Evolutionary conservation across 73 alveolate species (phyloP), one percentile per base, ranked within the genome.

Genomic region (Urostyla sp.): DNA sequence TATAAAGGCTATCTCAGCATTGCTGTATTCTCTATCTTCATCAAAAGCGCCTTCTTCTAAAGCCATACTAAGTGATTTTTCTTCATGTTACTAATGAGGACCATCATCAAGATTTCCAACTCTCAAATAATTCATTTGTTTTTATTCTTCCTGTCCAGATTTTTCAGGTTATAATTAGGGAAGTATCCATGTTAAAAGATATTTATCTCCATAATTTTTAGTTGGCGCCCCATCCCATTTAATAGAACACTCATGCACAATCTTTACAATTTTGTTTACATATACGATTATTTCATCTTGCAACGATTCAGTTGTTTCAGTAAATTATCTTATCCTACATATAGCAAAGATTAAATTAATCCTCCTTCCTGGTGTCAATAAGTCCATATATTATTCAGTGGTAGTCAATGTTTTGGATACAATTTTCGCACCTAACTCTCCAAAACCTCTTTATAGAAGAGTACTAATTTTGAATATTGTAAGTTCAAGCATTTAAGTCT

Each of bases 271-370:
- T 59, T 90, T 90, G 49, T 90, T 90, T 24, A 90, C 90, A 61
- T 85, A 90, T 15, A 90, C 96, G 35, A 90, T 72, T 0, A 90
- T 89, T 51, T 90, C 96, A 44, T 90, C 96, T 56, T 76, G 67
- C 7, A 90, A 90, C 27, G 74, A 69, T 50, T 90, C 97, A 18
- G 97, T 90, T 27, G 90, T 87, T 31, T 83, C 91, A 30, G 80
- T 54, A 85, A 90, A 90, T 72, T 90, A 66, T 36, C 90, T 44
- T 37, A 90, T 90, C 72, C 88, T 45, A 83, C 78, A 81, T 21
- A 86, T 67, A 58, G 86, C 56, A 73, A 84, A 85, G 54, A 90
- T 66, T 73, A 76, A 81, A 38, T 80, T 38, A 24, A 60, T 76
- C 79, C 61, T 83, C 46, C 63, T 52, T 18, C 85, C 90, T 34